Evolutionary conservation across 2,329 filamentous ascomycete species (phyloP).

Genomic region (Fusarium udum): DNA sequence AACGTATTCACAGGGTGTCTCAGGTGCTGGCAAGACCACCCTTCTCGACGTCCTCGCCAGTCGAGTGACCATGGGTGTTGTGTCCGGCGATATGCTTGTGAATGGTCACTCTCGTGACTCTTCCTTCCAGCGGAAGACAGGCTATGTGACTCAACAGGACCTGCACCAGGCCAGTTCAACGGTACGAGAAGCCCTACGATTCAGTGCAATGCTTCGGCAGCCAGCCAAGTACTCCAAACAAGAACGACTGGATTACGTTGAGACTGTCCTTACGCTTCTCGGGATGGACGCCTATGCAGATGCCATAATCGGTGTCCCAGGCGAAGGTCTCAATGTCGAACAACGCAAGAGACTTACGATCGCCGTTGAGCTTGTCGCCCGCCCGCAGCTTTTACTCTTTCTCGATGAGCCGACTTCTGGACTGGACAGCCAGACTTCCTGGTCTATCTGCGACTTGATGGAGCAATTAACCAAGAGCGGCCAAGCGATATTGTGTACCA

Average conservation of each 20-base stretch:
- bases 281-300: constrained; percentile 71
- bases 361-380: constrained; percentile 63
- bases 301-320: constrained; percentile 67
- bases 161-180: constrained; percentile 81
- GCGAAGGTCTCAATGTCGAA: constrained; percentile 66
- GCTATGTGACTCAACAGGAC: constrained; percentile 91
- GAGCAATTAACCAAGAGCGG: constrained; percentile 63
- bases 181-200: constrained; percentile 82
- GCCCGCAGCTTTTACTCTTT: constrained; percentile 65
- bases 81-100: constrained; percentile 78
- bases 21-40: constrained; percentile 88
- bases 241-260: constrained; percentile 83
- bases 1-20: constrained; percentile 57
- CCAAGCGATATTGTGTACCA: constrained; percentile 54
- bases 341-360: constrained; percentile 68
- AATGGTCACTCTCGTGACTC: constrained; percentile 71
- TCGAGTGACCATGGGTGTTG: constrained; percentile 86
- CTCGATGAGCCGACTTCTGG: constrained; percentile 67
- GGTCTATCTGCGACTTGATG: constrained; percentile 66
- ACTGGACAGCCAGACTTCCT: constrained; percentile 68
- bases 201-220: constrained; percentile 83
- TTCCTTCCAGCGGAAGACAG: constrained; percentile 86
- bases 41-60: constrained; percentile 83
- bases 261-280: constrained; percentile 73
- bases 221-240: constrained; percentile 70